phyloP scores from a whole-genome alignment of 2,329 filamentous ascomycete species.

The Emergomyces africanus region DNA sequence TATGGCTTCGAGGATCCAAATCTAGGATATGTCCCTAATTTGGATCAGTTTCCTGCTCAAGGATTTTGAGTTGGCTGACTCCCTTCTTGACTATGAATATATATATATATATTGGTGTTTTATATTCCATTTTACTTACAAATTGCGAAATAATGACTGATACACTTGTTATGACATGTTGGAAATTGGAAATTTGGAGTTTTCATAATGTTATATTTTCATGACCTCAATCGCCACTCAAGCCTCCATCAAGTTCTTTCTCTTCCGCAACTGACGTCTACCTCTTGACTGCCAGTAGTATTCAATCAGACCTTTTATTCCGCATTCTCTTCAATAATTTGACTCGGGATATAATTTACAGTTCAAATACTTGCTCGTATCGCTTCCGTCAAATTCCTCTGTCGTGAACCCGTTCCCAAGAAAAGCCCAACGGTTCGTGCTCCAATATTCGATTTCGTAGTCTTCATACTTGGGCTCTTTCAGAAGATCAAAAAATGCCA shows the following conservation, averaged over 20 bases:
- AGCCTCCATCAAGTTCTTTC: not conserved
- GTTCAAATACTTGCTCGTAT: constrained; percentile 10
- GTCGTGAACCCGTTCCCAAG: constrained; percentile 10
- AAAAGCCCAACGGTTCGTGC: constrained; percentile 11
- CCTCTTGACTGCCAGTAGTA: not conserved
- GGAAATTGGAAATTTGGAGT: not conserved
- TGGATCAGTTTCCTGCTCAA: not conserved
- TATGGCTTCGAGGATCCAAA: not conserved
- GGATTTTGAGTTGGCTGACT: not conserved
- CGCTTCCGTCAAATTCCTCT: constrained; percentile 7
- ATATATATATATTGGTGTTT: not conserved
- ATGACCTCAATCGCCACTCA: not conserved
- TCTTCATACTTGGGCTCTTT: constrained; percentile 10
- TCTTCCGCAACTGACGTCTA: not conserved
- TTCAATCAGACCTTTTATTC: not conserved
- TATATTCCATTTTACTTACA: not conserved
- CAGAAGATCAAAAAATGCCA: constrained; percentile 11
- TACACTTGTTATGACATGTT: not conserved
- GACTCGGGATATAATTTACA: constrained; percentile 8
- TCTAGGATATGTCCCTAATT: not conserved
- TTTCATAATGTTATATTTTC: not conserved
- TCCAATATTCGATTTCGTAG: constrained; percentile 12
- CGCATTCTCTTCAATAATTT: not conserved
- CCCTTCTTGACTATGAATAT: not conserved
- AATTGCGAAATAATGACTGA: not conserved